Conservation (phyloP, 306 rosid genomes). For the Gastrolobium villosum region DNA sequence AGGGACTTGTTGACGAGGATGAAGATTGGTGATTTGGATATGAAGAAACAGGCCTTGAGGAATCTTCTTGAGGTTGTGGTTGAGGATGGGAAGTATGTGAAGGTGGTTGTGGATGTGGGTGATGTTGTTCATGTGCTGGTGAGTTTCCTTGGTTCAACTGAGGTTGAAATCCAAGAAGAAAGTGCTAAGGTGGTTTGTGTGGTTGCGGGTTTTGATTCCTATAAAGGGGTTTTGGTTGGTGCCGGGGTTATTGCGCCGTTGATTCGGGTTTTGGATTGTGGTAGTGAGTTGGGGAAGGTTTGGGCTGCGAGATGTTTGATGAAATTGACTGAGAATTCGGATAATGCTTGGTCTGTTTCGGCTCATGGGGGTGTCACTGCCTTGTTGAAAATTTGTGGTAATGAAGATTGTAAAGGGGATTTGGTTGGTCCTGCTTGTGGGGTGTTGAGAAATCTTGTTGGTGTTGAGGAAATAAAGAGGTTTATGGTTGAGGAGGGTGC, state of each 20-base stretch:
- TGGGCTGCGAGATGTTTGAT: slow-evolving; percentile 72
- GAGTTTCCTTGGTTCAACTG: slow-evolving; percentile 68
- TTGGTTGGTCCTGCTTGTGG: slow-evolving; percentile 85
- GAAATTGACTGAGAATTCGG: slow-evolving; percentile 85
- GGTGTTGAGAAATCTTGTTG: slow-evolving; percentile 77
- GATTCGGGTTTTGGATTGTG: slow-evolving; percentile 79
- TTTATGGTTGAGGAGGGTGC: slow-evolving; percentile 90
- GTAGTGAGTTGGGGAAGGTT: slow-evolving; percentile 64
- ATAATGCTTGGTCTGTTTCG: slow-evolving; percentile 90
- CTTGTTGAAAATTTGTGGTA: slow-evolving; percentile 71
- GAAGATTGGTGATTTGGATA: slow-evolving; percentile 84
- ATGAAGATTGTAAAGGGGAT: slow-evolving; percentile 54
- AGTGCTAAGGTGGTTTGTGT: slow-evolving; percentile 65
- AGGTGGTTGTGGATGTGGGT: slow-evolving; percentile 66
- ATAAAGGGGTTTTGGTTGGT: slow-evolving; percentile 61
- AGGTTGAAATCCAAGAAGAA: slow-evolving; percentile 72
- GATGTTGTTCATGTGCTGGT: slow-evolving; percentile 69
- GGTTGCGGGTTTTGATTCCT: slow-evolving; percentile 72
- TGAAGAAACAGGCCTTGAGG: slow-evolving; percentile 74
- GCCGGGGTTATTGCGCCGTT: slow-evolving; percentile 80
- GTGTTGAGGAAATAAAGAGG: slow-evolving; percentile 88
- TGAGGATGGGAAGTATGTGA: slow-evolving; percentile 85
- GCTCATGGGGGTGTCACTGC: slow-evolving; percentile 94
- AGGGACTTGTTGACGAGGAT: slow-evolving; percentile 81
- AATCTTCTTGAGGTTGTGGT: slow-evolving; percentile 65